These are phyloP conservation scores for Talaromyces sp. DNA, from an alignment of 2,329 filamentous ascomycete species.

Conservation along the genomic window DNA sequence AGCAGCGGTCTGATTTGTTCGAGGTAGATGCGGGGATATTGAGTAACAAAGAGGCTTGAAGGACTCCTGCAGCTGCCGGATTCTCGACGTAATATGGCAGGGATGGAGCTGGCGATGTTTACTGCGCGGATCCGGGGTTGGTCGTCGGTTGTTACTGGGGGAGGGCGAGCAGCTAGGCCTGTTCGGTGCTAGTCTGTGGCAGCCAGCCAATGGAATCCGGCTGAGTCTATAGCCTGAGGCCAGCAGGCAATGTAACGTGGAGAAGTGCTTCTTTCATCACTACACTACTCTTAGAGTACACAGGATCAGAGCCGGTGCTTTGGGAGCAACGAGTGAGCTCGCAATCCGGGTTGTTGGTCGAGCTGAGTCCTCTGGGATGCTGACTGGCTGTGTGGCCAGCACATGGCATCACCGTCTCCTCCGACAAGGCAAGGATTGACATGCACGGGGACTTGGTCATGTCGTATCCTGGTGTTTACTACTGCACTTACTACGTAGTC, in stretches of 20 bases:
- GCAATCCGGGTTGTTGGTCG: not conserved
- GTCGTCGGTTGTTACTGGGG: conserved; percentile 4
- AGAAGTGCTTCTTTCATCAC: not conserved
- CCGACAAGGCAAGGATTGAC: conserved; percentile 11
- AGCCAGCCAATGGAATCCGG: not conserved
- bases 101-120: not conserved
- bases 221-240: not conserved
- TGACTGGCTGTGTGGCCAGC: not conserved
- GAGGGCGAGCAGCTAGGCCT: not conserved
- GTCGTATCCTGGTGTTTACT: not conserved
- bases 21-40: not conserved
- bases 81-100: conserved; percentile 2
- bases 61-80: not conserved
- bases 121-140: conserved; percentile 9
- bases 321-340: not conserved
- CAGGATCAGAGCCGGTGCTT: not conserved
- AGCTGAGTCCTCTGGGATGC: not conserved
- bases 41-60: conserved; percentile 6
- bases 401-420: conserved; percentile 1
- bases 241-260: conserved; percentile 6
- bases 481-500: no score
- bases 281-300: not conserved
- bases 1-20: not conserved
- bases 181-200: not conserved
- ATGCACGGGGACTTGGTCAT: not conserved